Percentiles rank a stretch among this genome's conserved stretches.
These are phyloP conservation scores for Chlorella sp. DNA, from an alignment of 139 green algal species.

Conservation along the genomic window DNA sequence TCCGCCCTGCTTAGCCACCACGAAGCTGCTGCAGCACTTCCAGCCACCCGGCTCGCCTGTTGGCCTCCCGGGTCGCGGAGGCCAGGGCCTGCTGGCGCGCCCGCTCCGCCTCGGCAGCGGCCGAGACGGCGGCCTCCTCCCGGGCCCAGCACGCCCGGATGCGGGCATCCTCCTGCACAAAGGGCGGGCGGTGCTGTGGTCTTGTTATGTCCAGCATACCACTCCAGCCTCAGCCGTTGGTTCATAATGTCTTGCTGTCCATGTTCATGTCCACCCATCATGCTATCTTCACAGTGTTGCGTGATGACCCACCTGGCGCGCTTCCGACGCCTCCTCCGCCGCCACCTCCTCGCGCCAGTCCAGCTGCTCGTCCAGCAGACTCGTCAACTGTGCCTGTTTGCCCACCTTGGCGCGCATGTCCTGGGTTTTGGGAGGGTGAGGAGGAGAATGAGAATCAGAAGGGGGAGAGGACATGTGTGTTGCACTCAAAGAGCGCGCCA, in stretches of 20 bases:
- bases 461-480: no score
- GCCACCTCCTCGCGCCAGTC: neutral
- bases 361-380: constrained; percentile 23
- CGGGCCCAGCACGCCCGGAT: constrained; percentile 30
- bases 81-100: constrained; percentile 11
- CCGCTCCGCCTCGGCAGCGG: neutral
- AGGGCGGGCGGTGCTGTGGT: no score
- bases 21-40: neutral
- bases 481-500: no score
- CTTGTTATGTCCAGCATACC: no score
- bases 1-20: neutral
- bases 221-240: no score
- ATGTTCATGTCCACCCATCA: no score
- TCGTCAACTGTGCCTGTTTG: constrained; percentile 17
- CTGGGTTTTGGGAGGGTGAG: neutral
- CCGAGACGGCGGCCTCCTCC: neutral
- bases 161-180: no score
- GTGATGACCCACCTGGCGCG: constrained; percentile 7
- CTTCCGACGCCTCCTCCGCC: neutral
- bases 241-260: no score
- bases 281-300: no score
- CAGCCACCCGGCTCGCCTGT: neutral
- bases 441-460: no score
- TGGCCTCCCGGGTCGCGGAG: neutral
- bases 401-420: constrained; percentile 17